These are phyloP conservation scores for Alternaria burnsii DNA, from an alignment of 2,329 filamentous ascomycete species.

Conservation along the genomic window DNA sequence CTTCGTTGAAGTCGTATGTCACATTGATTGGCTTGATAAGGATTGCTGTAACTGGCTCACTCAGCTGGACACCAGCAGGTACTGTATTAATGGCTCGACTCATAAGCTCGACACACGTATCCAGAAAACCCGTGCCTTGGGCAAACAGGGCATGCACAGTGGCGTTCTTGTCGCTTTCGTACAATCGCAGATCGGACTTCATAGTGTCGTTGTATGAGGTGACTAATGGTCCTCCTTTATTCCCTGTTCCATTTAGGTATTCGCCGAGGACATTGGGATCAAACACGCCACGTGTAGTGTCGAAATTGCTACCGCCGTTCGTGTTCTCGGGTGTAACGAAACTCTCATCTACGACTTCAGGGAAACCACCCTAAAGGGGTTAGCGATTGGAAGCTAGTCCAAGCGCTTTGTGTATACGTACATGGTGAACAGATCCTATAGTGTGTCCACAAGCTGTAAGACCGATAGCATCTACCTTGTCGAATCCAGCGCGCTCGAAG, in stretches of 20 bases:
- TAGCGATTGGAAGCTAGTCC: neutral
- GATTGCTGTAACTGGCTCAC: neutral
- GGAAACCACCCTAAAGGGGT: slow-evolving; percentile 25
- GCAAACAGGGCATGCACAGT: slow-evolving; percentile 33
- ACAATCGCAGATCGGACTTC: slow-evolving; percentile 40
- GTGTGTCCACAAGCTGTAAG: slow-evolving; percentile 43
- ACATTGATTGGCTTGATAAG: slow-evolving; percentile 1
- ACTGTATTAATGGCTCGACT: slow-evolving; percentile 18
- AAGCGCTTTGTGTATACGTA: neutral
- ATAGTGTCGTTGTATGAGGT: slow-evolving; percentile 32
- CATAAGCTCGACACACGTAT: slow-evolving; percentile 14
- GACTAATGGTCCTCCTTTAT: slow-evolving; percentile 35
- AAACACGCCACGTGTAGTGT: slow-evolving; percentile 35
- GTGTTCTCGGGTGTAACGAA: slow-evolving; percentile 30
- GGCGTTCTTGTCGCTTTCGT: slow-evolving; percentile 33
- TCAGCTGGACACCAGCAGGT: slow-evolving; percentile 7
- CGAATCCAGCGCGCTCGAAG: slow-evolving; percentile 39
- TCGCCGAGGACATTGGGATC: slow-evolving; percentile 39
- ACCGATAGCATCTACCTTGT: slow-evolving; percentile 32
- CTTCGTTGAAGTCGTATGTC: neutral
- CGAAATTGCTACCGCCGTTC: slow-evolving; percentile 34
- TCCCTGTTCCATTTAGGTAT: slow-evolving; percentile 37
- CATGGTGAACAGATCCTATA: slow-evolving; percentile 39
- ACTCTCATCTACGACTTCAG: slow-evolving; percentile 34
- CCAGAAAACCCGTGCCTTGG: slow-evolving; percentile 1